phyloP scores from a whole-genome alignment of 768 basidiomycete genomes.

The Gymnopilus junonius region DNA sequence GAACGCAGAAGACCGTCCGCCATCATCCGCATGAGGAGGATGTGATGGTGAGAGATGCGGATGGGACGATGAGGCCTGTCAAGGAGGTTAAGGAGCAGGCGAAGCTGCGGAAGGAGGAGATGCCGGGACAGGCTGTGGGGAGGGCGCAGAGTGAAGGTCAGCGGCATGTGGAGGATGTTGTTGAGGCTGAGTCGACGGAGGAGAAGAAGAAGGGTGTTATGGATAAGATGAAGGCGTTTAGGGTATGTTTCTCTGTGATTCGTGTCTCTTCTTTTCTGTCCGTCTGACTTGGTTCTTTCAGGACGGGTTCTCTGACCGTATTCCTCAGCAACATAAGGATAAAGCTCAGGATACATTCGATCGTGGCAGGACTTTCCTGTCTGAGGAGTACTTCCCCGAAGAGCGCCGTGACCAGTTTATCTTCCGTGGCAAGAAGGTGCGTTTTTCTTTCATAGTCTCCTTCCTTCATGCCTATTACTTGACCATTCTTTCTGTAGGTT shows the following conservation, averaged over 20 bases:
- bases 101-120: not conserved
- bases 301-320: slow-evolving; percentile 45
- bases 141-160: slow-evolving; percentile 6
- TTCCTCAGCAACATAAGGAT: slow-evolving; percentile 74
- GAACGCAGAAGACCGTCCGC: slow-evolving; percentile 29
- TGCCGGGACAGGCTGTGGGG: slow-evolving; percentile 6
- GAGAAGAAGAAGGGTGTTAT: slow-evolving; percentile 39
- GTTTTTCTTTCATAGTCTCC: not conserved
- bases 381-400: slow-evolving; percentile 87
- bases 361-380: slow-evolving; percentile 67
- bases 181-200: slow-evolving; percentile 14
- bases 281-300: slow-evolving; percentile 4
- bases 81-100: slow-evolving; percentile 24
- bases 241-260: slow-evolving; percentile 36
- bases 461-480: not conserved
- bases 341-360: slow-evolving; percentile 55
- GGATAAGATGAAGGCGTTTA: slow-evolving; percentile 39
- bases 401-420: slow-evolving; percentile 93
- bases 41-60: slow-evolving; percentile 28
- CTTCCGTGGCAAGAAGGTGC: slow-evolving; percentile 89
- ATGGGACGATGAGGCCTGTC: slow-evolving; percentile 35
- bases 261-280: slow-evolving; percentile 27
- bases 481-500: slow-evolving; percentile 52
- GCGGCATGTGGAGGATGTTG: slow-evolving; percentile 4
- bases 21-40: slow-evolving; percentile 57